These are phyloP conservation scores for Hypericum perforatum DNA, from an alignment of 345 rosid genomes.

Conservation along the genomic window DNA sequence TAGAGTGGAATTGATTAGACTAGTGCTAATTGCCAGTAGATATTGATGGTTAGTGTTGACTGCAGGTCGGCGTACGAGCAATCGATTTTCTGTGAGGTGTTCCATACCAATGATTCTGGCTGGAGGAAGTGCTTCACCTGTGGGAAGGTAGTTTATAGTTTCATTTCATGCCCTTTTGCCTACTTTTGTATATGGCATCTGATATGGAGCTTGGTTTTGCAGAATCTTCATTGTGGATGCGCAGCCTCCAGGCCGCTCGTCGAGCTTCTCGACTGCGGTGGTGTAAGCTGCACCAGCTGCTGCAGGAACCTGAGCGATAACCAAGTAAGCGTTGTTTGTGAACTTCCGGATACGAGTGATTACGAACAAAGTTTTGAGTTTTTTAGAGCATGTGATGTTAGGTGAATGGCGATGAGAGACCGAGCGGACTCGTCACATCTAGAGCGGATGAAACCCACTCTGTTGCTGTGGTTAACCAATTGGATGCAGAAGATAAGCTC, in stretches of 20 bases:
- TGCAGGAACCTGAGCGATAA: conserved; percentile 39
- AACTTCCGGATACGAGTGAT: neutral
- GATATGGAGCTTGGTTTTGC: conserved; percentile 20
- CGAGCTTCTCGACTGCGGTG: conserved; percentile 79
- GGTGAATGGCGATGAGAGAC: conserved; percentile 37
- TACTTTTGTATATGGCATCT: neutral
- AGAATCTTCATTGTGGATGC: conserved; percentile 99
- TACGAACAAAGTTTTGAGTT: neutral
- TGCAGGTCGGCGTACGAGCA: conserved; percentile 67
- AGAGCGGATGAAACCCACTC: conserved; percentile 37
- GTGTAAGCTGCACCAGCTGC: conserved; percentile 63
- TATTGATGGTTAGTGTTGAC: conserved; percentile 8
- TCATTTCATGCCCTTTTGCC: conserved; percentile 9
- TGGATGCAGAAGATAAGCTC: conserved; percentile 39
- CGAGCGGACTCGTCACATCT: conserved; percentile 36
- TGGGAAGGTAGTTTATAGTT: conserved; percentile 48
- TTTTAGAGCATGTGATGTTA: conserved; percentile 19
- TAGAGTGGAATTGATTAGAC: neutral
- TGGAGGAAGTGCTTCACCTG: conserved; percentile 89
- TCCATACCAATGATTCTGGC: conserved; percentile 79
- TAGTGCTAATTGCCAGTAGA: neutral
- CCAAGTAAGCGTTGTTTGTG: conserved; percentile 40
- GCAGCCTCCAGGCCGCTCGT: conserved; percentile 63
- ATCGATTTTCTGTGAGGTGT: conserved; percentile 60
- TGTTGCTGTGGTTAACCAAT: conserved; percentile 33